Percentiles rank a stretch among this genome's conserved stretches.
These are phyloP conservation scores for Neurospora sp. DNA, from an alignment of 495 filamentous ascomycete species.

Conservation along the genomic window DNA sequence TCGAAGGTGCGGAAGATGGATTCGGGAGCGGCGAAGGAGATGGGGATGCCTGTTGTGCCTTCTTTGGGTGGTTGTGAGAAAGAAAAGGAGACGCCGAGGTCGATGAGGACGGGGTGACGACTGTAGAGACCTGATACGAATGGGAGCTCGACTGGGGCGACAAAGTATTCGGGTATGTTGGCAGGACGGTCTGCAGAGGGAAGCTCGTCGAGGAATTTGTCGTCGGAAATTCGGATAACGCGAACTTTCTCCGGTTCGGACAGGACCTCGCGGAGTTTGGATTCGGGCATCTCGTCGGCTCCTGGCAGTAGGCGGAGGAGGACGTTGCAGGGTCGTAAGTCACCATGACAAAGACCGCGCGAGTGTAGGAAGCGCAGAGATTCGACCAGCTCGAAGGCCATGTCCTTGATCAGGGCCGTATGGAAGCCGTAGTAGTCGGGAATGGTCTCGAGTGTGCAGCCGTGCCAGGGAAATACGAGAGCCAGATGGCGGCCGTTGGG, in stretches of 20 bases:
- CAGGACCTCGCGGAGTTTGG: slow-evolving; percentile 7
- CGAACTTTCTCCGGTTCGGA: background rate
- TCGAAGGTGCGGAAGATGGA: slow-evolving; percentile 1
- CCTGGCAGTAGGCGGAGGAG: slow-evolving; percentile 9
- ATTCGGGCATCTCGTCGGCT: slow-evolving; percentile 13
- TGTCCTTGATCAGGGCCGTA: background rate
- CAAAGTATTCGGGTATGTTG: slow-evolving; percentile 15
- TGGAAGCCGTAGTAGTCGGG: background rate
- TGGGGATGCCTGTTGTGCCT: slow-evolving; percentile 9
- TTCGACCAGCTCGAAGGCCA: background rate
- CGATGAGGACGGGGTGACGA: slow-evolving; percentile 13
- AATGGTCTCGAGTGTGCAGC: background rate
- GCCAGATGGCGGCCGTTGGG: slow-evolving; percentile 30
- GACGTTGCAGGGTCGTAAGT: background rate
- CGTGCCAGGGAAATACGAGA: slow-evolving; percentile 20
- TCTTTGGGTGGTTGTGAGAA: background rate
- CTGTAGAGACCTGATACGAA: slow-evolving; percentile 3
- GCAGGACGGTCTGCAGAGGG: background rate
- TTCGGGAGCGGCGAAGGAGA: slow-evolving; percentile 14
- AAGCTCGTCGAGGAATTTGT: background rate
- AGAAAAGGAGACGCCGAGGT: slow-evolving; percentile 20
- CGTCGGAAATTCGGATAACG: slow-evolving; percentile 3
- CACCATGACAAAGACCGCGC: background rate
- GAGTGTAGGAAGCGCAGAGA: background rate
- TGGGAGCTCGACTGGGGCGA: background rate